Percentiles rank a stretch among this genome's conserved stretches.
Evolutionary conservation across 441 rosid genomes (phyloP).

Genomic region (Biscutella auriculata): DNA sequence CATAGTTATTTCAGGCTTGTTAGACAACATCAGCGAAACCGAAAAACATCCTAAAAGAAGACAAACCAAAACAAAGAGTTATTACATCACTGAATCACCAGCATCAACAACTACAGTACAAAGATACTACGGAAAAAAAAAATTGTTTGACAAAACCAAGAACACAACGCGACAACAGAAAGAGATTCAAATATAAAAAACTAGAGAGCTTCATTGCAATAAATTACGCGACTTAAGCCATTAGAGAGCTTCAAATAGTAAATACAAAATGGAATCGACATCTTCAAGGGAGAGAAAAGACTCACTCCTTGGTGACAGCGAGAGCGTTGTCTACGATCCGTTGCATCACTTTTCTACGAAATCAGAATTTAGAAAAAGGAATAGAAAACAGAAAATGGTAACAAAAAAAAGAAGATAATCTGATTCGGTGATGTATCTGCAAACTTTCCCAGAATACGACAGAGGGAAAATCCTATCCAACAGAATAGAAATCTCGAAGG

Average conservation of each 20-base stretch:
- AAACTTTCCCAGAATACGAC: slow-evolving; percentile 1
- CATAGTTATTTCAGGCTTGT: slow-evolving; percentile 9
- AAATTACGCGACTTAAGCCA: not conserved
- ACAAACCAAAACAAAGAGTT: not conserved
- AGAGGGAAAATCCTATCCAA: slow-evolving; percentile 5
- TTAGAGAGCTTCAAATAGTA: not conserved
- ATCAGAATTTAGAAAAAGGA: not conserved
- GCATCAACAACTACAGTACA: not conserved
- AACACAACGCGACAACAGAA: not conserved
- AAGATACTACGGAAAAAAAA: not conserved
- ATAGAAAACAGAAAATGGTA: not conserved
- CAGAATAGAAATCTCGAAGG: not conserved
- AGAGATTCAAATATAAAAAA: not conserved
- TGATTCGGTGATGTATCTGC: not conserved
- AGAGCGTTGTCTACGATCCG: slow-evolving; percentile 70
- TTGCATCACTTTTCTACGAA: slow-evolving; percentile 35
- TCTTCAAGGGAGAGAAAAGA: slow-evolving; percentile 4
- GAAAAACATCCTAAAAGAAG: not conserved
- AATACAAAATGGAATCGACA: not conserved
- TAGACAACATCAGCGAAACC: not conserved
- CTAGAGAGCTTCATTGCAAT: no score
- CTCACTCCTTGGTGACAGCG: slow-evolving; percentile 88
- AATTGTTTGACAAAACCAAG: not conserved
- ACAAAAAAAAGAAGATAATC: not conserved
- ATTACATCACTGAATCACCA: not conserved